These are phyloP conservation scores for Astrocystis sublimbata DNA, from an alignment of 495 filamentous ascomycete genomes.

Conservation along the genomic window DNA sequence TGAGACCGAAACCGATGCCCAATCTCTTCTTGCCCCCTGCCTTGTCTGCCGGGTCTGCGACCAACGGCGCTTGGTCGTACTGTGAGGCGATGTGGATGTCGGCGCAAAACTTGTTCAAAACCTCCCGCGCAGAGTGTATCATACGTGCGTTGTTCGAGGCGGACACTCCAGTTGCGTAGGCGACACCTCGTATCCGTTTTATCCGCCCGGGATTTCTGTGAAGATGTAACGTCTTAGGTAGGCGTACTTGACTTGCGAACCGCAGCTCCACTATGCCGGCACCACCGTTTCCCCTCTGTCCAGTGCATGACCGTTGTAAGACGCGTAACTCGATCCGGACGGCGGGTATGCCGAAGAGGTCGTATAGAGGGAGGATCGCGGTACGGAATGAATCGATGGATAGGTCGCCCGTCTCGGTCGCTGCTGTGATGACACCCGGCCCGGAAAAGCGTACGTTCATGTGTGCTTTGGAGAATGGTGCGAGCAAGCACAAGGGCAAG, in stretches of 20 bases:
- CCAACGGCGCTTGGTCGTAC: constrained; percentile 70
- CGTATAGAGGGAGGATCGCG: constrained; percentile 85
- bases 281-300: constrained; percentile 70
- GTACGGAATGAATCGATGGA: constrained; percentile 91
- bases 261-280: constrained; percentile 90
- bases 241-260: constrained; percentile 86
- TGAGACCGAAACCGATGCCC: constrained; percentile 84
- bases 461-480: constrained; percentile 86
- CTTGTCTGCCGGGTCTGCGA: constrained; percentile 60
- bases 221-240: constrained; percentile 93
- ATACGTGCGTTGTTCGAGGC: constrained; percentile 91
- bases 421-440: constrained; percentile 88
- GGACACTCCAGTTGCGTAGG: constrained; percentile 85
- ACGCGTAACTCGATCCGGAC: constrained; percentile 86
- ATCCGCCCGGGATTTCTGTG: constrained; percentile 76
- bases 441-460: constrained; percentile 88
- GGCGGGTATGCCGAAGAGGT: constrained; percentile 78
- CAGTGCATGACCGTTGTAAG: constrained; percentile 72
- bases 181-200: constrained; percentile 86
- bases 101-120: constrained; percentile 79
- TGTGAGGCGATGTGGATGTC: constrained; percentile 78
- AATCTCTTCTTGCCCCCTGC: constrained; percentile 48
- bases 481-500: constrained; percentile 82
- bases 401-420: constrained; percentile 78
- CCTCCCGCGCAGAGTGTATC: constrained; percentile 85